Conservation (phyloP, 1,284 basidiomycete genomes). For the Schizophyllum commune region DNA sequence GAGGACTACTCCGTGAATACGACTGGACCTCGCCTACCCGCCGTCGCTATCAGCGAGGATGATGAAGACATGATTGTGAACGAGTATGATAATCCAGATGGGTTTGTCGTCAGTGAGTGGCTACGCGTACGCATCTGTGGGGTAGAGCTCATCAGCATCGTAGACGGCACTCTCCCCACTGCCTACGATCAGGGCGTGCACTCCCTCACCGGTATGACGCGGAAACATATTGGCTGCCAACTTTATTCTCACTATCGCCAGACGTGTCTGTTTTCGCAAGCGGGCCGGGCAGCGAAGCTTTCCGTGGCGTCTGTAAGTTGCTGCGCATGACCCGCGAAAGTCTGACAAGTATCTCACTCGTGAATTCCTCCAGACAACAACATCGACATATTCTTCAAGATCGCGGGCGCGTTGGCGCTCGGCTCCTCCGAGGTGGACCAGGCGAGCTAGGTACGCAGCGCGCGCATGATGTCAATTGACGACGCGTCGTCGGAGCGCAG, state of each 20-base stretch:
- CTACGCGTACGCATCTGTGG: background rate
- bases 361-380: constrained; percentile 26
- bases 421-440: background rate
- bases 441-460: background rate
- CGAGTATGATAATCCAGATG: constrained; percentile 26
- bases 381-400: constrained; percentile 38
- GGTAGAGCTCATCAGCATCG: background rate
- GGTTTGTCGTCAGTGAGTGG: background rate
- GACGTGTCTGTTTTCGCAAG: constrained; percentile 36
- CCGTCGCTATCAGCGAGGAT: constrained; percentile 11
- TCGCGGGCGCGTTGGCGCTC: constrained; percentile 28
- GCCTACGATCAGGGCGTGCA: constrained; percentile 29
- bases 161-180: constrained; percentile 25
- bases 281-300: constrained; percentile 30
- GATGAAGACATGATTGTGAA: constrained; percentile 22
- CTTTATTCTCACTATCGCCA: constrained; percentile 4
- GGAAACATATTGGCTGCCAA: background rate
- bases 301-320: constrained; percentile 33
- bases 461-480: background rate
- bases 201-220: constrained; percentile 25
- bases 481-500: background rate
- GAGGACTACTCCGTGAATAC: constrained; percentile 26
- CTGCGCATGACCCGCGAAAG: background rate
- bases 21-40: constrained; percentile 28
- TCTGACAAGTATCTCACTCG: constrained; percentile 5